Base-by-base conservation (phyloP, 2,329 filamentous ascomycete species). In the Fusarium camptoceras region DNA sequence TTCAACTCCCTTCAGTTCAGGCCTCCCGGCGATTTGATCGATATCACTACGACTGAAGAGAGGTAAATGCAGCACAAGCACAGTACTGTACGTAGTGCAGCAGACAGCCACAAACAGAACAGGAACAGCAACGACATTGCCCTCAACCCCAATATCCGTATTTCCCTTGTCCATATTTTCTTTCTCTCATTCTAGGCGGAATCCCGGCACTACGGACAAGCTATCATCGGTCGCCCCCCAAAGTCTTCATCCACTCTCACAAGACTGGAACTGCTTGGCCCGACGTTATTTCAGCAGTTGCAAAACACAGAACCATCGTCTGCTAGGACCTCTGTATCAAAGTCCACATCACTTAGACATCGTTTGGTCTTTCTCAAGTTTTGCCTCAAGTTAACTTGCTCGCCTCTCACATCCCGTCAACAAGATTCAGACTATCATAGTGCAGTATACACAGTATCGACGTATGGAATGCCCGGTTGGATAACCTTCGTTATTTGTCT, bases 151-250 rank as follows among this genome's bases (percentile, higher is more conserved):
- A 49, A 64, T 31, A 56, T 20, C 28, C 42, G 42, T 47, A 49
- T 47, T 43, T 43, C 34, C 30, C 64, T 50, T 53, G n/a, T 34
- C 31, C 49, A 42, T 28, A 14, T 53, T 34, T 53, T 51, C 22
- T 53, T 42, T 16, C 18, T 25, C 34, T 42, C 27, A 22, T 41
- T 28, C 27, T 55, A 25, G 63, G 50, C 63, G 46, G 53, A 47
- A 71, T 68, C 60, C 66, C 68, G 58, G 62, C 57, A 72, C 59
- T 64, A 47, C 59, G 62, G 60, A 57, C 66, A 69, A 74, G 63
- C 72, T 64, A 72, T 70, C 57, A 49, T 74, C 59, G 66, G 55
- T 73, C 59, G 63, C 64, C 68, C 59, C 59, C 61, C 63, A 47
- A 64, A 60, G 43, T 46, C 51, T 15, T 48, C 67, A 58, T 64